phyloP scores from a whole-genome alignment of 768 basidiomycete species.

The Lactifluus pinguis region DNA sequence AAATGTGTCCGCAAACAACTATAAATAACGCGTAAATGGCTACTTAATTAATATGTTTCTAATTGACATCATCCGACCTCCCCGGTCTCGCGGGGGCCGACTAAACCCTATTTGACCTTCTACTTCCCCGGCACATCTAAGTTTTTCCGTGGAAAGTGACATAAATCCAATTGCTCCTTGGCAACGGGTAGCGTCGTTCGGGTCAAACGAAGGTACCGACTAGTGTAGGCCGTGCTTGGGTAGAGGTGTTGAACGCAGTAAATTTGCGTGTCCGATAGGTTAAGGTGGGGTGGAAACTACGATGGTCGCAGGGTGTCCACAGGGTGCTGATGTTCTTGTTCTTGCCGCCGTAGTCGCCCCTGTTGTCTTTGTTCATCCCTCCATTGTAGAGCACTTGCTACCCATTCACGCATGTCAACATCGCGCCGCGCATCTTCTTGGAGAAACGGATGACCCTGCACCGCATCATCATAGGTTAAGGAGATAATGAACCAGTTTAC shows the following conservation, averaged over 20 bases:
- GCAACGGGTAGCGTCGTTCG: background rate
- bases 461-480: background rate
- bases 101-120: background rate
- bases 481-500: background rate
- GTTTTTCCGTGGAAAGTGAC: background rate
- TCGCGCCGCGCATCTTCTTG: constrained; percentile 44
- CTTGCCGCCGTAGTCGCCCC: constrained; percentile 3
- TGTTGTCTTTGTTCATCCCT: constrained; percentile 20
- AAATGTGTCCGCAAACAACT: background rate
- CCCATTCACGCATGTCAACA: constrained; percentile 86
- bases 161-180: background rate
- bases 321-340: constrained; percentile 7
- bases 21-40: constrained; percentile 12
- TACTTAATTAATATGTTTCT: too few relatives aligned
- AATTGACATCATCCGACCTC: background rate
- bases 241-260: background rate
- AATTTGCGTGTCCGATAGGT: background rate
- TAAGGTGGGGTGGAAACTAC: background rate
- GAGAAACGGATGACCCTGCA: constrained; percentile 73
- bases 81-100: background rate
- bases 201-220: background rate
- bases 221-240: background rate
- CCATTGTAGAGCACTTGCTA: constrained; percentile 38
- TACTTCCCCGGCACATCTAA: constrained; percentile 2
- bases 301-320: constrained; percentile 11